phyloP scores from a whole-genome alignment of 345 rosid genomes.

The Murraya paniculata region DNA sequence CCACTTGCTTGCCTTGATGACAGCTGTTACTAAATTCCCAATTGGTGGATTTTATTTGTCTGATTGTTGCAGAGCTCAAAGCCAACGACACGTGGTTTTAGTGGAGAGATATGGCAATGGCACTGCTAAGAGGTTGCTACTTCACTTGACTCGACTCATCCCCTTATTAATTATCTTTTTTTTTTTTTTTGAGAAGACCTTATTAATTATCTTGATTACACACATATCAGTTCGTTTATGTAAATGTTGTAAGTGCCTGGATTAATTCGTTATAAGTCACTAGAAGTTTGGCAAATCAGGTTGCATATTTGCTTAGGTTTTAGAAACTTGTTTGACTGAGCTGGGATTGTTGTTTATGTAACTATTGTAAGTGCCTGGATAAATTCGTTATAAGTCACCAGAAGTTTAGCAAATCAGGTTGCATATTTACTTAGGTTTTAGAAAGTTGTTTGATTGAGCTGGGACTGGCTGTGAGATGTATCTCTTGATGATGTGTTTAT shows the following conservation, averaged over 20 bases:
- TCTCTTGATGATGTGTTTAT: constrained; percentile 10
- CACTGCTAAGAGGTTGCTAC: constrained; percentile 58
- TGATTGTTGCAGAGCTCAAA: constrained; percentile 27
- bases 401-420: background rate
- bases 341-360: no score
- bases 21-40: background rate
- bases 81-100: constrained; percentile 34
- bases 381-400: background rate
- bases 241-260: background rate
- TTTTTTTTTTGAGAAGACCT: no score
- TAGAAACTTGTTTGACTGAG: background rate
- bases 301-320: background rate
- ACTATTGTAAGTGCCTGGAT: no score
- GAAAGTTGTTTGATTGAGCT: background rate
- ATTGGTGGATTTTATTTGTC: background rate
- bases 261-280: background rate
- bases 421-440: background rate
- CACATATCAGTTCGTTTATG: background rate
- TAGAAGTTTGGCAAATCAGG: no score
- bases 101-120: constrained; percentile 88
- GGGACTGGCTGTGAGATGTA: constrained; percentile 8
- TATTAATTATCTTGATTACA: background rate
- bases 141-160: background rate
- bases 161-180: background rate
- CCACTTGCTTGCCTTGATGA: background rate